Evolutionary conservation across 1,284 basidiomycete species (phyloP), one percentile per base, ranked within the genome.

Genomic region (Cryptococcus hybrid): DNA sequence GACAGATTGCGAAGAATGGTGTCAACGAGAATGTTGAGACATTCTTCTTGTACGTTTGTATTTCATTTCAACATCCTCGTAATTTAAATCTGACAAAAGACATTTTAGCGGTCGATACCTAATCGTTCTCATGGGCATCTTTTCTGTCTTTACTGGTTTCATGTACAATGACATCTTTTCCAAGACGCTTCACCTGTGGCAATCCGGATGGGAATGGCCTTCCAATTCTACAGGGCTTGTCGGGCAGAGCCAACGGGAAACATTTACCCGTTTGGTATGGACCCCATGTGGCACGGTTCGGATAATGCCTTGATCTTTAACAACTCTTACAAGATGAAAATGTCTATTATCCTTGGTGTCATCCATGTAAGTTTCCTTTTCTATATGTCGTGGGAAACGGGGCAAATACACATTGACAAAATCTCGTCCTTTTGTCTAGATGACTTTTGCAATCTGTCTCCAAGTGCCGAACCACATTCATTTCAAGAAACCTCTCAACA

Each of bases 281-380:
- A 99, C 77, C 93, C 95, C 47, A 87, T 81, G 55, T 99, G 96
- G 96, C 93, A 97, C 75, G 92, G 88, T 39, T 84, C 94, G 7
- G 90, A 93, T 67, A 99, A 99, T 74, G 82, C 82, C 1, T 83
- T 99, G 58, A 87, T 98, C 56, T 99, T 99, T 78, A 90, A 89
- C 62, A 99, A 99, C 79, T 98, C 94, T 56, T 94, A 96, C 83
- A 99, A 99, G 87, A 99, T 99, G 96, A 99, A 99, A 83, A 94
- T 99, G 92, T 92, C 92, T 13, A 89, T 99, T 73, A 86, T 99
- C 55, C 81, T 99, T 58, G 96, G 96, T 79, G 95, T 99, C 64
- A 89, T 91, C 65, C 96, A 99, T 78, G 92, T 95, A 78, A 61
- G 89, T 82, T 40, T 58, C 6, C 42, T 2, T 38, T 24, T 44